phyloP scores from a whole-genome alignment of 176 grass and related monocot genomes.

The Microstegium vimineum region DNA sequence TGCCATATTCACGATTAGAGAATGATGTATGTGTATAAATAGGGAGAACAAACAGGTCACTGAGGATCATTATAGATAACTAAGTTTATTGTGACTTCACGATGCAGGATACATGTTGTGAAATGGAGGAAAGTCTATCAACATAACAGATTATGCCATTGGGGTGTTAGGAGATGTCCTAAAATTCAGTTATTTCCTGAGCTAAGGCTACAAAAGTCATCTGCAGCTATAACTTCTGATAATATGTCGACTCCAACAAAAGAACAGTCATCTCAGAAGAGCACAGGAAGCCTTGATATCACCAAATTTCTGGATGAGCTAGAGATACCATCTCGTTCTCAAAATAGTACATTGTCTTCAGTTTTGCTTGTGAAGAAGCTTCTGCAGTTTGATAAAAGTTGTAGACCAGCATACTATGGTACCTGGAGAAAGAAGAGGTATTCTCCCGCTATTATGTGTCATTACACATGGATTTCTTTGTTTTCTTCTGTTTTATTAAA shows the following conservation, averaged over 20 bases:
- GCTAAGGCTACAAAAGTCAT: conserved; percentile 44
- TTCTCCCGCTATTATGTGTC: not conserved
- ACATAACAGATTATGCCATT: conserved; percentile 26
- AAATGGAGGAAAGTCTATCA: conserved; percentile 42
- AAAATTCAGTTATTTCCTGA: conserved; percentile 48
- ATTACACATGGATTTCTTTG: not conserved
- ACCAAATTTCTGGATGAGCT: conserved; percentile 52
- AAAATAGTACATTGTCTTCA: not conserved
- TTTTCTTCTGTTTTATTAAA: not conserved
- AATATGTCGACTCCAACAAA: conserved; percentile 5
- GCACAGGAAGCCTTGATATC: conserved; percentile 14
- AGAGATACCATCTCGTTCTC: conserved; percentile 26
- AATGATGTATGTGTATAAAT: not conserved
- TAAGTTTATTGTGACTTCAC: not conserved
- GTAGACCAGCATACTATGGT: conserved; percentile 74
- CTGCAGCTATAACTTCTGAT: conserved; percentile 17
- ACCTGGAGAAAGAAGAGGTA: conserved; percentile 58
- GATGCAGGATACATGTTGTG: conserved; percentile 47
- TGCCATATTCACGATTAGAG: not conserved
- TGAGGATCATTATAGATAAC: not conserved
- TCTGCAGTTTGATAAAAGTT: conserved; percentile 62
- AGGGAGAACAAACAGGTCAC: not conserved
- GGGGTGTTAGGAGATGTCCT: conserved; percentile 58
- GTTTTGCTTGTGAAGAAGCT: conserved; percentile 42
- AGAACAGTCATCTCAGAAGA: conserved; percentile 12